Evolutionary conservation across 1,139 yeast genomes (phyloP), one percentile per base, ranked within the genome.

Genomic region (Sugiyamaella paludigena): DNA sequence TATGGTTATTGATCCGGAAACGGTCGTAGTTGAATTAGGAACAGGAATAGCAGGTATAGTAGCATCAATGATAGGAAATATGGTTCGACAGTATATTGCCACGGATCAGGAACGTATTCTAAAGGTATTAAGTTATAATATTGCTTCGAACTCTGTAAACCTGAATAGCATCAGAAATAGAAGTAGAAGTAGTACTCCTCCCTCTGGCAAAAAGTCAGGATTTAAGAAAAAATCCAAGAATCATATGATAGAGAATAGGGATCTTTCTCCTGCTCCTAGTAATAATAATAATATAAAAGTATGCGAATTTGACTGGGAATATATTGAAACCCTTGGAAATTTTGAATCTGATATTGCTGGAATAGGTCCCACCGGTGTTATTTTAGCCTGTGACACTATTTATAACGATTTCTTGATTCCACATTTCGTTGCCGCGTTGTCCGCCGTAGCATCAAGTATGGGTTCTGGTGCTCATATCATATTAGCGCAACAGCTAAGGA

Each of bases 361-460:
- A 16, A 30, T 43, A 2, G 47, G 40, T 2, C 30, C 40, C 4
- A 40, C 50, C n/a, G 59, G 64, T 32, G 38, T 79, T 15, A 68
- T 84, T 2, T 59, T 84, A 12, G 87, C 88, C 0, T 80, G 85
- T 59, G 94, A 84, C 61, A 80, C 88, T 8, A 73, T 84, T 5
- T 84, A 84, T 66, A 85, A 84, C 58, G 86, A 80, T 50, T 82
- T 71, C 55, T 67, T 85, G 39, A 73, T 83, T 1, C 76, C 76
- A 0, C 76, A 69, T 45, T 77, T 84, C 49, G 65, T 81, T 4
- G 63, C 64, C 12, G 72, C 85, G 0, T 43, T 81, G 19, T 59
- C 62, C 28, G 50, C 57, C 27, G 57, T 79, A 16, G 64, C 75
- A 61, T 36, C 47, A 16, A 45, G 41, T 11, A 43, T 50, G 48